Percentiles rank a stretch among this genome's conserved stretches.
Evolutionary conservation across 1,139 yeast genomes (phyloP).

Genomic region (Geotrichum fermentans): DNA sequence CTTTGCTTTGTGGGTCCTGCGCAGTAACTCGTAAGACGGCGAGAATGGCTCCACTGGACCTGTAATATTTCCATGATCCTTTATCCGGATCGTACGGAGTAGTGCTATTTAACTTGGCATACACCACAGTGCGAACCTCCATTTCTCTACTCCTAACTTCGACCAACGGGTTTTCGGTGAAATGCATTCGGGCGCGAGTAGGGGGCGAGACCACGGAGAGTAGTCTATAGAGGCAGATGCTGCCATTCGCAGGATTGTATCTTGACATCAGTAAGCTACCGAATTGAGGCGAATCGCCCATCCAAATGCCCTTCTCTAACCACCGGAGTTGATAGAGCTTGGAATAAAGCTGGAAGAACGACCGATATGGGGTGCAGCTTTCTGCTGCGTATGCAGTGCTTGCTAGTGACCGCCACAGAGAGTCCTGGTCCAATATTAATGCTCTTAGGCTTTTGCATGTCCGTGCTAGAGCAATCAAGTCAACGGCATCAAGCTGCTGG

Average conservation of each 20-base stretch:
- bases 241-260: conserved; percentile 26
- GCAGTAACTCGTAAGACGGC: conserved; percentile 24
- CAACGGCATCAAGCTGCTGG: conserved; percentile 24
- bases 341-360: conserved; percentile 23
- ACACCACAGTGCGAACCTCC: conserved; percentile 4
- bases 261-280: conserved; percentile 31
- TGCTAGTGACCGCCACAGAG: conserved; percentile 26
- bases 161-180: conserved; percentile 19
- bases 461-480: conserved; percentile 24
- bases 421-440: conserved; percentile 15
- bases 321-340: conserved; percentile 22
- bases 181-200: conserved; percentile 13
- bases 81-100: conserved; percentile 9
- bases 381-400: conserved; percentile 13
- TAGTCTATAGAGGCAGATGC: conserved; percentile 24
- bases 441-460: conserved; percentile 24
- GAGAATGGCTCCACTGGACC: conserved; percentile 16
- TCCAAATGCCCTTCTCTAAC: conserved; percentile 33
- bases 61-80: conserved; percentile 19
- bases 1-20: conserved; percentile 21
- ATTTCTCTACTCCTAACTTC: conserved; percentile 17
- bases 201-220: conserved; percentile 15
- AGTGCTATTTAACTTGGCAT: conserved; percentile 12
- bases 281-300: conserved; percentile 30
- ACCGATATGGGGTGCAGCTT: conserved; percentile 23